These are phyloP conservation scores for Trichoderma semiorbis DNA, from an alignment of 2,329 filamentous ascomycete species.

Conservation along the genomic window DNA sequence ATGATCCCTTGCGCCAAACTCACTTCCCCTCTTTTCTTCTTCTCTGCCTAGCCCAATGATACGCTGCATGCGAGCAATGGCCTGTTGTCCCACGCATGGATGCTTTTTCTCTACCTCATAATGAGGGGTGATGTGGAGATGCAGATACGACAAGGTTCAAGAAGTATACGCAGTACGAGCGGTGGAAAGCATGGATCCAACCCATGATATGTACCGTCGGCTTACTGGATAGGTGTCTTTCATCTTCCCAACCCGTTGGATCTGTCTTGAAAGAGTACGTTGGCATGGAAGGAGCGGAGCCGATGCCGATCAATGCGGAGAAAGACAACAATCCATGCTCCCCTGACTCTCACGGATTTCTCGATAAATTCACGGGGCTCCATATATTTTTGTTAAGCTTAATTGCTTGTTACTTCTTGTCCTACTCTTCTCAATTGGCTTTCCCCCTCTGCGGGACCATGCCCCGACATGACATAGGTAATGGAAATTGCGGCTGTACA, in stretches of 20 bases:
- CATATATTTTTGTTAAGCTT: slow-evolving; percentile 9
- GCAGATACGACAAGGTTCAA: background rate
- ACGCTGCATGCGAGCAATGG: slow-evolving; percentile 11
- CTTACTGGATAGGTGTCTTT: background rate
- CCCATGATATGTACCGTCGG: background rate
- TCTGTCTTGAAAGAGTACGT: background rate
- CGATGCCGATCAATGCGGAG: slow-evolving; percentile 17
- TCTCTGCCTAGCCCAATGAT: background rate
- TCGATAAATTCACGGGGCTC: background rate
- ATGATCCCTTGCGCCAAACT: background rate
- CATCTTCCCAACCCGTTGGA: background rate
- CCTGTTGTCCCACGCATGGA: background rate
- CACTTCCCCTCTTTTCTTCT: slow-evolving; percentile 1
- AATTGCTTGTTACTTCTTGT: background rate
- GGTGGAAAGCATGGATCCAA: background rate
- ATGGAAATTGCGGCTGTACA: background rate
- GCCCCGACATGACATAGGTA: background rate
- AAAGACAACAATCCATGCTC: background rate
- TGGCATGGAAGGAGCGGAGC: background rate
- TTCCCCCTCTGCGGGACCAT: background rate
- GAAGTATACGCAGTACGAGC: background rate
- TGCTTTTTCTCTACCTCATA: background rate
- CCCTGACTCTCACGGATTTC: background rate
- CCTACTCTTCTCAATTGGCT: background rate
- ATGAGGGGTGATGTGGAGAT: slow-evolving; percentile 2